Evolutionary conservation across 257 asterid species (phyloP).

Genomic region (Voacanga thouarsii): DNA sequence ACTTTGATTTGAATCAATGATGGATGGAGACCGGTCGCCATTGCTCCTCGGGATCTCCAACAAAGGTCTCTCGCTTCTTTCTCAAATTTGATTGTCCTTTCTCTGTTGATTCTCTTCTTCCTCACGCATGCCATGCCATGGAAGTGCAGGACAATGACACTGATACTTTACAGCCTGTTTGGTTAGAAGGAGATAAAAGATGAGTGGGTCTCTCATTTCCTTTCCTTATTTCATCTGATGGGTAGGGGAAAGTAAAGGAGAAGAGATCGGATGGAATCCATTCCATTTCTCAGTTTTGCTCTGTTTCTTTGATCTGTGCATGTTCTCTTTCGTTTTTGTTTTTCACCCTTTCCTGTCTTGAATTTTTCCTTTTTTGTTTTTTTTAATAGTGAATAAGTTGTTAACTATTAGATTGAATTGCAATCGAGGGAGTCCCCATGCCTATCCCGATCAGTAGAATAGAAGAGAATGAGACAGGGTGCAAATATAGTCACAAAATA

Average conservation of each 20-base stretch:
- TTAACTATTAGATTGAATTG: no score
- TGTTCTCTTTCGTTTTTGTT: no score
- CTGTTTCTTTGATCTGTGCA: no score
- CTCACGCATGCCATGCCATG: slow-evolving; percentile 19
- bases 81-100: not conserved
- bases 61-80: not conserved
- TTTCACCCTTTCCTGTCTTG: no score
- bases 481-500: no score
- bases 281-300: no score
- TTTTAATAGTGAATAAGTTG: no score
- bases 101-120: not conserved
- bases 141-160: not conserved
- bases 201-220: not conserved
- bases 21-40: not conserved
- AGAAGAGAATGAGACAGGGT: no score
- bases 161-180: slow-evolving; percentile 18
- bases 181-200: not conserved
- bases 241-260: not conserved
- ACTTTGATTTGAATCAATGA: not conserved
- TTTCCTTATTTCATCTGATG: not conserved
- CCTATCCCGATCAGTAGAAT: no score
- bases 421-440: no score
- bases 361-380: no score
- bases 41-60: slow-evolving; percentile 12
- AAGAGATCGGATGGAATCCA: not conserved